Evolutionary conservation across 495 filamentous ascomycete genomes (phyloP).

Genomic region (Trichoderma virens): DNA sequence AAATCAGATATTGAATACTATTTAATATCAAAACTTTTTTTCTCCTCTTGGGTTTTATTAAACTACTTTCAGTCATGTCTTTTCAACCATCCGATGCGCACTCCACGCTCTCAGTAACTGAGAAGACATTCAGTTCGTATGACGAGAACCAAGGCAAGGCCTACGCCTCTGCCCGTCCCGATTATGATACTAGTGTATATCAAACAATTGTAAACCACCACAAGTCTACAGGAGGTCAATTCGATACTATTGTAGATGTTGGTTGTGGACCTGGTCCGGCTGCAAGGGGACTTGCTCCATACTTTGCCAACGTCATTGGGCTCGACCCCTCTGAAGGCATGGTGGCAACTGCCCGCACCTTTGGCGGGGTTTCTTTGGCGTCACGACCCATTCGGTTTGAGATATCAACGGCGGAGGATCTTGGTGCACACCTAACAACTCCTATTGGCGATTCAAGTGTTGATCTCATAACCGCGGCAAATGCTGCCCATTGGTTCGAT

Average conservation of each 20-base stretch:
- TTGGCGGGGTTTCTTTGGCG: conserved; percentile 21
- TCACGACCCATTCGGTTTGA: conserved; percentile 32
- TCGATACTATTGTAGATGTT: conserved; percentile 42
- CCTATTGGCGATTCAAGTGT: conserved; percentile 28
- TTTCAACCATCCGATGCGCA: no score
- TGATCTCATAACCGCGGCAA: conserved; percentile 46
- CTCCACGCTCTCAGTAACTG: no score
- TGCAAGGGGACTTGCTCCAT: conserved; percentile 27
- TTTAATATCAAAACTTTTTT: no score
- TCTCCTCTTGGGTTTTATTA: no score
- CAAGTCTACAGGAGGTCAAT: conserved; percentile 36
- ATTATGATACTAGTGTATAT: background rate
- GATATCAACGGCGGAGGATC: conserved; percentile 38
- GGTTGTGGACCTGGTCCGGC: conserved; percentile 50
- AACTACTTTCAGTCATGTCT: no score
- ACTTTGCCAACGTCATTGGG: conserved; percentile 43
- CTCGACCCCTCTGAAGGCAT: conserved; percentile 47
- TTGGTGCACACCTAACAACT: conserved; percentile 18
- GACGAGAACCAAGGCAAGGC: background rate
- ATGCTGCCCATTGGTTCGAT: conserved; percentile 55
- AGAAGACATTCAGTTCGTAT: background rate
- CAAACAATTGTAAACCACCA: conserved; percentile 40
- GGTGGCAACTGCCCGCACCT: conserved; percentile 34
- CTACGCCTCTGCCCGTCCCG: background rate
- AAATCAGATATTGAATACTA: no score